Conservation (phyloP, 108 stramenopile species). For the Phaeodactylum tricornutum region DNA sequence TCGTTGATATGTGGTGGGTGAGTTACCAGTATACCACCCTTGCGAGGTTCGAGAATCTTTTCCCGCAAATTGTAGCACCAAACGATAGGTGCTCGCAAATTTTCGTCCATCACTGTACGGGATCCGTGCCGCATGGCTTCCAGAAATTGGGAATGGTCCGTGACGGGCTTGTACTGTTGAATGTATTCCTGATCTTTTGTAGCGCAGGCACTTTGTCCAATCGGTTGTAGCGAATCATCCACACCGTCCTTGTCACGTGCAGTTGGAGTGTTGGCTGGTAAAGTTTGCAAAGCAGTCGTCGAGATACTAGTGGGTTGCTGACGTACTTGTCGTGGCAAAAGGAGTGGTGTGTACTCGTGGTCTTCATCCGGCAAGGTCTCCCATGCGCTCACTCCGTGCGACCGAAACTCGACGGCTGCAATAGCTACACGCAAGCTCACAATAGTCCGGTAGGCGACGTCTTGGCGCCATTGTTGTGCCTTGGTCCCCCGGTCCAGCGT, state of each 20-base stretch:
- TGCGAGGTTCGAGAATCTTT: too few species aligned
- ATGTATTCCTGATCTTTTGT: too few species aligned
- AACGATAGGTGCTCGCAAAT: slow-evolving; percentile 7
- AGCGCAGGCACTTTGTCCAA: neutral
- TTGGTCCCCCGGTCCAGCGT: neutral
- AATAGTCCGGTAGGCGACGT: slow-evolving; percentile 25
- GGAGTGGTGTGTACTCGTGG: neutral
- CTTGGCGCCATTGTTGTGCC: slow-evolving; percentile 36
- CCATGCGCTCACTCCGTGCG: neutral
- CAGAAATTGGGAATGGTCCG: neutral
- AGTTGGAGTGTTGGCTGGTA: neutral
- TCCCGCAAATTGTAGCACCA: slow-evolving; percentile 4
- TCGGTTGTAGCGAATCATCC: too few species aligned
- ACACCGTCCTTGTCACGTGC: too few species aligned
- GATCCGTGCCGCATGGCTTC: neutral
- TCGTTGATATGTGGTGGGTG: too few species aligned
- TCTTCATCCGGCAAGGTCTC: neutral
- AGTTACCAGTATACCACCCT: too few species aligned
- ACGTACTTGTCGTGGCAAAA: too few species aligned
- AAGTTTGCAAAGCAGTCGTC: neutral
- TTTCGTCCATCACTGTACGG: slow-evolving; percentile 4
- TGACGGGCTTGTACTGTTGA: neutral
- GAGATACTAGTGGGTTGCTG: too few species aligned
- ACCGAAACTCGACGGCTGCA: slow-evolving; percentile 21
- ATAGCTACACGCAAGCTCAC: slow-evolving; percentile 21